Base-by-base conservation (phyloP, 2,329 filamentous ascomycete species). In the Ceratocystiopsis minuta region DNA sequence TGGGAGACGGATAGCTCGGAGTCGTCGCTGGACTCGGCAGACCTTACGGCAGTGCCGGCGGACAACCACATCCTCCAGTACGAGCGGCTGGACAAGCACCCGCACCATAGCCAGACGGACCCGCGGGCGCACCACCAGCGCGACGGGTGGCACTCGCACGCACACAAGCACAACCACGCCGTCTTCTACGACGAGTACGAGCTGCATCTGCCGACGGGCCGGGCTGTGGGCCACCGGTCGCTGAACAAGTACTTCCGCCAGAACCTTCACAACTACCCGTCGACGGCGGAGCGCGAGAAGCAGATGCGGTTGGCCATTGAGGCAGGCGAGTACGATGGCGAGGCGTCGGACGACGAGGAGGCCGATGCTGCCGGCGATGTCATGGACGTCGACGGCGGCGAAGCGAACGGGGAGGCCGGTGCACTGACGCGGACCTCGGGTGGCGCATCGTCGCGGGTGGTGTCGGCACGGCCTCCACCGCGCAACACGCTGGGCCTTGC, bases 1-100 rank as follows among this genome's bases (percentile, higher is more conserved):
- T 96, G 90, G 88, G 90, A 98, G 61, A 95, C 87, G 0, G 90
- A 96, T 57, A 86, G 80, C 49, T 86, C 82, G 11, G 79, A 72
- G n/a, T 94, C 87, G 1, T 92, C 85, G 12, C 69, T 92, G 33
- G 84, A 87, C 49, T 90, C 85, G 1, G 81, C 81, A 42, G 85
- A 94, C 51, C 74, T 92, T 36, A 80, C 77, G 6, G 75, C 80
- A 10, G 75, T 92, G 9, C 82, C 82, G 2, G 78, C 84, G 31
- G 82, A 88, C 48, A 69, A 75, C 37, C 73, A 75, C 49, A 67
- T 73, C 39, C 72, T 80, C 52, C 77, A 81, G 49, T 83, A 80
- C 56, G 77, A 82, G 53, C 72, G 78, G 36, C 69, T 87, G 6
- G 68, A 72, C 52, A 74, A 78, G 55, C 78, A 85, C 55, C 72